Percentiles rank a stretch among this genome's conserved stretches.
phyloP scores from a whole-genome alignment of 2,329 filamentous ascomycete genomes.

The Teratosphaeria gauchensis region DNA sequence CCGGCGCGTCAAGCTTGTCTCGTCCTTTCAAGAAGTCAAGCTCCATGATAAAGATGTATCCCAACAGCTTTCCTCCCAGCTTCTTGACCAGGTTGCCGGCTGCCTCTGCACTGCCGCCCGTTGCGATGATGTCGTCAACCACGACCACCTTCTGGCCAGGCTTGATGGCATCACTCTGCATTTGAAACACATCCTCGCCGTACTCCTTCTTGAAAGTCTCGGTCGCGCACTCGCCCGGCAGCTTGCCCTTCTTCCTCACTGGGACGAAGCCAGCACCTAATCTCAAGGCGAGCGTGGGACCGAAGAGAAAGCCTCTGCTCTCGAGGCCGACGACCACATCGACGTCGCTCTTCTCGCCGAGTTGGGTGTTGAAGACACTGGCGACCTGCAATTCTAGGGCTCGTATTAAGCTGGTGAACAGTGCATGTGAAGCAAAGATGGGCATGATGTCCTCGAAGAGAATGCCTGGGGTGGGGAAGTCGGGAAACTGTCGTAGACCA shows the following conservation, averaged over 20 bases:
- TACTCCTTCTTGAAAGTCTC: constrained; percentile 93
- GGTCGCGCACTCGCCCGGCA: constrained; percentile 79
- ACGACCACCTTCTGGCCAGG: constrained; percentile 81
- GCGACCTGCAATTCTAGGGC: constrained; percentile 77
- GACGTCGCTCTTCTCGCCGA: constrained; percentile 27
- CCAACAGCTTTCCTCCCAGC: constrained; percentile 75
- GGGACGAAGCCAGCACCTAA: constrained; percentile 83
- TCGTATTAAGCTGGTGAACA: constrained; percentile 68
- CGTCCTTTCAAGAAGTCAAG: constrained; percentile 87
- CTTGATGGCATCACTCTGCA: constrained; percentile 78
- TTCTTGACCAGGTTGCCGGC: constrained; percentile 78
- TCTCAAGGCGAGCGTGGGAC: constrained; percentile 74
- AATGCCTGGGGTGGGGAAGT: constrained; percentile 88
- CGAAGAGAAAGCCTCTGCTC: constrained; percentile 90
- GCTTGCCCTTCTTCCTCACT: constrained; percentile 89
- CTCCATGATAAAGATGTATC: constrained; percentile 92
- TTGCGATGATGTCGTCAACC: constrained; percentile 97
- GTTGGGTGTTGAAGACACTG: constrained; percentile 42
- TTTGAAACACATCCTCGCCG: constrained; percentile 89
- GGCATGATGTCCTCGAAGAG: constrained; percentile 98
- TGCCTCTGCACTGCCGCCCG: constrained; percentile 83
- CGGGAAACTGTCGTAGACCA: constrained; percentile 73
- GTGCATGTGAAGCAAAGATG: constrained; percentile 68
- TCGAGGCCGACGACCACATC: constrained; percentile 92
- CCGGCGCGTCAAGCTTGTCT: constrained; percentile 75